A percentile compares a stretch with the other conserved stretches of the same genome.
Conservation (phyloP, 441 rosid species). For the Erodium chrysanthum region DNA sequence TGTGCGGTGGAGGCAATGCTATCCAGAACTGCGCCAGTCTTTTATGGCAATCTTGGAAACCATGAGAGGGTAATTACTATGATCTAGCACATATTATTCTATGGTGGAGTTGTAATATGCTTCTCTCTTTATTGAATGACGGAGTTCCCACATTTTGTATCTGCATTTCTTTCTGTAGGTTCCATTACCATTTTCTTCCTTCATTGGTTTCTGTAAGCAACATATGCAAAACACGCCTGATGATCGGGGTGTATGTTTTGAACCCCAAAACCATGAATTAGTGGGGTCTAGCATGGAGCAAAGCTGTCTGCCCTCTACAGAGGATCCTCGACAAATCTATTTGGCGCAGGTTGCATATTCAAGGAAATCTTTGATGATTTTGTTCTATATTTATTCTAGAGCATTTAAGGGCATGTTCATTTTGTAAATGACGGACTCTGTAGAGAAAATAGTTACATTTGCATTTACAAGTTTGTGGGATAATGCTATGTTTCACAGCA, state of each 20-base stretch:
- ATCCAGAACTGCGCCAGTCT: constrained; percentile 59
- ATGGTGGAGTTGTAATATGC: background rate
- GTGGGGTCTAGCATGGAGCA: constrained; percentile 18
- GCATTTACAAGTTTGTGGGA: background rate
- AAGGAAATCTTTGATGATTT: background rate
- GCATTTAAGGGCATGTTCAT: constrained; percentile 2
- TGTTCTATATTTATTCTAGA: constrained; percentile 5
- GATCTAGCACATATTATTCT: constrained; percentile 1
- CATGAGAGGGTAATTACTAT: constrained; percentile 61
- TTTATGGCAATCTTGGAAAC: constrained; percentile 74
- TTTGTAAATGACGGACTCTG: constrained; percentile 22
- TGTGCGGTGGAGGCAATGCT: constrained; percentile 57
- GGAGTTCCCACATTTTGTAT: background rate
- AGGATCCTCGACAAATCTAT: constrained; percentile 47
- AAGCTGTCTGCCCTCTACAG: constrained; percentile 23
- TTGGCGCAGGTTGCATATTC: constrained; percentile 58
- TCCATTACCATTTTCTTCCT: constrained; percentile 51
- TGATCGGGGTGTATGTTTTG: constrained; percentile 12
- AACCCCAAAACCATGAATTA: constrained; percentile 20
- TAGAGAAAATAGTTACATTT: constrained; percentile 45
- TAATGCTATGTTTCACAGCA: background rate
- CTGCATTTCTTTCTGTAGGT: background rate
- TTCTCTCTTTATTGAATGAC: background rate
- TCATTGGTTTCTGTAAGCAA: constrained; percentile 28
- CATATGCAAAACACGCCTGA: background rate